phyloP scores from a whole-genome alignment of 2,329 filamentous ascomycete genomes.

The Ceratocystis colombiana region DNA sequence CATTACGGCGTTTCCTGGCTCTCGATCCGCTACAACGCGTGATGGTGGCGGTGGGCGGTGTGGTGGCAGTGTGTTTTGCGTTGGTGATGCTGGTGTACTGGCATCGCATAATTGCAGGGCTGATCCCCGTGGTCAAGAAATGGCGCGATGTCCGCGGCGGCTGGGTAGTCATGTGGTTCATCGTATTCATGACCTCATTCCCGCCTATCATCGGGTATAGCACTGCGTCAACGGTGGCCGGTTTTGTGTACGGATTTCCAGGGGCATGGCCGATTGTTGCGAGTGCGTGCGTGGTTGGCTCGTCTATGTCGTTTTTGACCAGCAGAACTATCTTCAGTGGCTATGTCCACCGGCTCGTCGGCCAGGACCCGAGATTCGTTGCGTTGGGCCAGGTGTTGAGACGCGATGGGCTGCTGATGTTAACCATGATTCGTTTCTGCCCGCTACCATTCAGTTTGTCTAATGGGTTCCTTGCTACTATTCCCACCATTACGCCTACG shows the following conservation, averaged over 20 bases:
- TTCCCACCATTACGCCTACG: slow-evolving; percentile 70
- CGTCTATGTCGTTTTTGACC: slow-evolving; percentile 66
- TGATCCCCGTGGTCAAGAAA: slow-evolving; percentile 61
- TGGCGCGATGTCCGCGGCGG: slow-evolving; percentile 68
- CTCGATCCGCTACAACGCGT: slow-evolving; percentile 53
- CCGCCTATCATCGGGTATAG: slow-evolving; percentile 84
- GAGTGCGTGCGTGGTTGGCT: slow-evolving; percentile 66
- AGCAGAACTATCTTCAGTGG: slow-evolving; percentile 66
- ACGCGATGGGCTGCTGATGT: slow-evolving; percentile 76
- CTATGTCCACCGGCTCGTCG: slow-evolving; percentile 72
- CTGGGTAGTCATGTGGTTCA: slow-evolving; percentile 63
- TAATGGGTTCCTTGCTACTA: slow-evolving; percentile 89
- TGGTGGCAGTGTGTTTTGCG: slow-evolving; percentile 43
- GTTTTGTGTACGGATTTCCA: slow-evolving; percentile 48
- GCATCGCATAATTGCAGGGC: slow-evolving; percentile 64
- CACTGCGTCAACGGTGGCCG: slow-evolving; percentile 50
- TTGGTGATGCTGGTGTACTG: slow-evolving; percentile 69
- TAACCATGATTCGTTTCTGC: slow-evolving; percentile 86
- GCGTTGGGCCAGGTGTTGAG: slow-evolving; percentile 81
- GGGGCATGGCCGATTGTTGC: slow-evolving; percentile 74
- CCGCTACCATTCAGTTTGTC: slow-evolving; percentile 86
- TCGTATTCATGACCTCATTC: slow-evolving; percentile 69
- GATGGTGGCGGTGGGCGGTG: slow-evolving; percentile 37
- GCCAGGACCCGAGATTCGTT: slow-evolving; percentile 74
- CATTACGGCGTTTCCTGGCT: slow-evolving; percentile 37